A percentile compares a stretch with the other conserved stretches of the same genome.
phyloP scores from a whole-genome alignment of 2,329 filamentous ascomycete genomes.

The Colletotrichum zoysiae region DNA sequence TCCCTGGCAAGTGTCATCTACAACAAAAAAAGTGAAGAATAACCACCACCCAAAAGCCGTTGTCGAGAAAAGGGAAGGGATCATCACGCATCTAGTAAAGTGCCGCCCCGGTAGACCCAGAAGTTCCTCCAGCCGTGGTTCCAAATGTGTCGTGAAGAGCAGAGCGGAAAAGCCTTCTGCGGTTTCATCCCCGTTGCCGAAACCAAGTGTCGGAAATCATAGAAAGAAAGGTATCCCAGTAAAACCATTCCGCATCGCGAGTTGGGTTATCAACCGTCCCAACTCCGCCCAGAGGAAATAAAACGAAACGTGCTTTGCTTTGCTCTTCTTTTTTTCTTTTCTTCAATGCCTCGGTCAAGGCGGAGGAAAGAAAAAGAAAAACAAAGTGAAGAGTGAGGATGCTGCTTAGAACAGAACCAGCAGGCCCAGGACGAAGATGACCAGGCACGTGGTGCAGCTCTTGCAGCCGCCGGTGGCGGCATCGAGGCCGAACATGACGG shows the following conservation, averaged over 20 bases:
- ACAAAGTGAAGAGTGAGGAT: background rate
- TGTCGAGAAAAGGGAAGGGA: background rate
- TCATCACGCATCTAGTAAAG: background rate
- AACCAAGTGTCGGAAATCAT: conserved; percentile 18
- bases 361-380: background rate
- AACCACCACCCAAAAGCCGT: background rate
- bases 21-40: conserved; percentile 6
- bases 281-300: background rate
- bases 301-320: background rate
- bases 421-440: conserved; percentile 53
- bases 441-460: conserved; percentile 48
- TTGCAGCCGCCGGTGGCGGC: conserved; percentile 48
- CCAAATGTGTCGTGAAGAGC: background rate
- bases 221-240: background rate
- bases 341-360: too few species aligned
- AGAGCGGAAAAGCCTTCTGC: background rate
- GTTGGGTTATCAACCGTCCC: conserved; percentile 1
- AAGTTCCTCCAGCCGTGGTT: background rate
- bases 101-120: background rate
- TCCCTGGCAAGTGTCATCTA: background rate
- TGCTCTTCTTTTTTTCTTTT: too few species aligned
- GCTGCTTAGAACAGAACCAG: conserved; percentile 49
- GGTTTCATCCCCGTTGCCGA: conserved; percentile 12
- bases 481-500: conserved; percentile 44
- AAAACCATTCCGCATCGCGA: background rate